A percentile compares a stretch with the other conserved stretches of the same genome.
Evolutionary conservation across 2,329 filamentous ascomycete species (phyloP).

Genomic region (Orbilia javanica): DNA sequence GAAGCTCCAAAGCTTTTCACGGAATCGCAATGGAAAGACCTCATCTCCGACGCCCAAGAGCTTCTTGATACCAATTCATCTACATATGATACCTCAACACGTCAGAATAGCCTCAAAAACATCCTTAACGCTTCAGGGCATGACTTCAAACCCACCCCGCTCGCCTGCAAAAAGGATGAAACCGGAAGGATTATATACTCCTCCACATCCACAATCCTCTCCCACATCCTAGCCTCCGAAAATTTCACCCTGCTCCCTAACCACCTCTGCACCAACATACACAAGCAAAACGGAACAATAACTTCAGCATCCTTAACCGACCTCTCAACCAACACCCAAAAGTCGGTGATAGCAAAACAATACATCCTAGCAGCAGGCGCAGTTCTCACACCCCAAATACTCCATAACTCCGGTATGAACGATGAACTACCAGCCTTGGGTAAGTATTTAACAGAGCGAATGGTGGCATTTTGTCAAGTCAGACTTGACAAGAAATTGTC

Average conservation of each 20-base stretch:
- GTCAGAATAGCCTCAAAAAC: constrained; percentile 50
- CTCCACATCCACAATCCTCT: constrained; percentile 57
- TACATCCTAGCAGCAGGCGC: constrained; percentile 62
- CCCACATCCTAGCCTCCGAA: constrained; percentile 50
- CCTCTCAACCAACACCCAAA: constrained; percentile 49
- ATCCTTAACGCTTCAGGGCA: constrained; percentile 21
- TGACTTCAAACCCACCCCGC: constrained; percentile 50
- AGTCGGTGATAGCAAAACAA: constrained; percentile 60
- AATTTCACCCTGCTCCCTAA: constrained; percentile 58
- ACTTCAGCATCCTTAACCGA: constrained; percentile 40
- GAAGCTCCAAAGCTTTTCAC: constrained; percentile 59
- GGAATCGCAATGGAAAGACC: constrained; percentile 48
- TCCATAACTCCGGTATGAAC: constrained; percentile 57
- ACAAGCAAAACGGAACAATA: constrained; percentile 21
- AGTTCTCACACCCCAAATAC: constrained; percentile 62
- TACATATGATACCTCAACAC: constrained; percentile 42
- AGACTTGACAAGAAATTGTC: constrained; percentile 58
- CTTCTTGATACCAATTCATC: constrained; percentile 48
- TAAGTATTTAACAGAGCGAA: constrained; percentile 62
- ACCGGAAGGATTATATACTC: constrained; percentile 59
- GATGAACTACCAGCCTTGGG: constrained; percentile 57
- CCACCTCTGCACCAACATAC: constrained; percentile 54
- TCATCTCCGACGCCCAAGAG: constrained; percentile 18
- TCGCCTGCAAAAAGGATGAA: constrained; percentile 59
- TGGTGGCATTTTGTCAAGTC: constrained; percentile 62